Evolutionary conservation across 2,329 filamentous ascomycete species (phyloP).

Genomic region (Zasmidium angulare): DNA sequence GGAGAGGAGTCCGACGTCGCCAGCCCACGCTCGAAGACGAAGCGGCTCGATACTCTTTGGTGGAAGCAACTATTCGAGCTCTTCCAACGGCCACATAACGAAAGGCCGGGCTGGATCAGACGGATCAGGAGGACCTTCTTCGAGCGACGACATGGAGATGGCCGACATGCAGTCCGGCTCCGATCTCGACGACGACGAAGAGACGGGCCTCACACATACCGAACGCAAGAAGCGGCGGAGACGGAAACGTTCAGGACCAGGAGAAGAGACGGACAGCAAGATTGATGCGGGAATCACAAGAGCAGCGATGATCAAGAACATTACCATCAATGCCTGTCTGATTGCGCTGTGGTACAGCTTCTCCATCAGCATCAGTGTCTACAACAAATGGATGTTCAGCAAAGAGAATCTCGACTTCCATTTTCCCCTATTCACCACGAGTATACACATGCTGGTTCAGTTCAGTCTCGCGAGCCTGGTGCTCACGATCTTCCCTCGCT

Average conservation of each 20-base stretch:
- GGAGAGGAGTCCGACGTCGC: conserved; percentile 2
- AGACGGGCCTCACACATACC: conserved; percentile 76
- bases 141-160: conserved; percentile 20
- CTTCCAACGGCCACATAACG: background rate
- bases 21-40: conserved; percentile 3
- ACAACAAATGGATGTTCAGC: conserved; percentile 99
- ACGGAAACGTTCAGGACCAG: conserved; percentile 60
- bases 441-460: conserved; percentile 93
- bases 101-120: conserved; percentile 8
- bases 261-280: conserved; percentile 62
- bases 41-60: conserved; percentile 8
- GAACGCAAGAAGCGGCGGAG: conserved; percentile 63
- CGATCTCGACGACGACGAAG: conserved; percentile 64
- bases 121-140: conserved; percentile 1
- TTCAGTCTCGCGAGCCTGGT: conserved; percentile 76
- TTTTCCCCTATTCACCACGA: conserved; percentile 93
- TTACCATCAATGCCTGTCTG: conserved; percentile 74
- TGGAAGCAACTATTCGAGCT: background rate
- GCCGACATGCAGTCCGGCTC: conserved; percentile 18
- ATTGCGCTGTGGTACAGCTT: conserved; percentile 88
- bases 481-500: conserved; percentile 76
- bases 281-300: conserved; percentile 67
- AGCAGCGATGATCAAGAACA: conserved; percentile 66
- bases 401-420: conserved; percentile 81
- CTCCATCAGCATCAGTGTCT: conserved; percentile 91